Percentiles rank a stretch among this genome's conserved stretches.
These are phyloP conservation scores for Plantago elongata DNA, from an alignment of 257 asterid genomes.

Conservation along the genomic window DNA sequence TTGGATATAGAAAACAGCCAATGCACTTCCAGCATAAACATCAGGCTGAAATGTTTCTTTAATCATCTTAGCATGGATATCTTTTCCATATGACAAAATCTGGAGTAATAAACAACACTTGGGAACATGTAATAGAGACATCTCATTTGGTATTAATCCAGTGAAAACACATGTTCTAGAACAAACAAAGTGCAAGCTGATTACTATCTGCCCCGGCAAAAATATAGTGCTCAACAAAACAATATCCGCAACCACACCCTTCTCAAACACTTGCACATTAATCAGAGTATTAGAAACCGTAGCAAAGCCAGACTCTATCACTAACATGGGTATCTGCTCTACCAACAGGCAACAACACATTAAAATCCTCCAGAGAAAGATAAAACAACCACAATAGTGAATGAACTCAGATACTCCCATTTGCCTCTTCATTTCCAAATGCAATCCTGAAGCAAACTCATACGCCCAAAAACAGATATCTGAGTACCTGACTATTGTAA, in stretches of 20 bases:
- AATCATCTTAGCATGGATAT: slow-evolving; percentile 51
- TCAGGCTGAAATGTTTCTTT: slow-evolving; percentile 47
- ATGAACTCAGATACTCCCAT: slow-evolving; percentile 44
- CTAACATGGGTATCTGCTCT: slow-evolving; percentile 55
- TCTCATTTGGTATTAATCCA: slow-evolving; percentile 51
- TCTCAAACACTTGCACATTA: slow-evolving; percentile 56
- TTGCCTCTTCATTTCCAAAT: slow-evolving; percentile 35
- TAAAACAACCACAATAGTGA: slow-evolving; percentile 46
- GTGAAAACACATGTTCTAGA: slow-evolving; percentile 35
- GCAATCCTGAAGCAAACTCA: slow-evolving; percentile 40
- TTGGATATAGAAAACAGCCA: slow-evolving; percentile 64
- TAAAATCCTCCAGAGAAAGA: slow-evolving; percentile 35
- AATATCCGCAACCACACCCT: slow-evolving; percentile 43
- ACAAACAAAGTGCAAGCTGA: slow-evolving; percentile 33
- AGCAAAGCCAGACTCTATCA: slow-evolving; percentile 48
- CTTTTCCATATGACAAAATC: slow-evolving; percentile 41
- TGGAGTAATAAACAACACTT: slow-evolving; percentile 43
- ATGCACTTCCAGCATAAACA: slow-evolving; percentile 52
- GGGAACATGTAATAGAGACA: slow-evolving; percentile 41
- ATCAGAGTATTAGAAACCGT: slow-evolving; percentile 53
- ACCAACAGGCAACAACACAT: slow-evolving; percentile 39
- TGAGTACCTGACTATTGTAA: slow-evolving; percentile 57
- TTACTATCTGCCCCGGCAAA: slow-evolving; percentile 41
- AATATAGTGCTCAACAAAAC: slow-evolving; percentile 68
- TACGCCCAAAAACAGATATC: slow-evolving; percentile 53